These are phyloP conservation scores for Dipteronia dyeriana DNA, from an alignment of 345 rosid genomes.

Conservation along the genomic window DNA sequence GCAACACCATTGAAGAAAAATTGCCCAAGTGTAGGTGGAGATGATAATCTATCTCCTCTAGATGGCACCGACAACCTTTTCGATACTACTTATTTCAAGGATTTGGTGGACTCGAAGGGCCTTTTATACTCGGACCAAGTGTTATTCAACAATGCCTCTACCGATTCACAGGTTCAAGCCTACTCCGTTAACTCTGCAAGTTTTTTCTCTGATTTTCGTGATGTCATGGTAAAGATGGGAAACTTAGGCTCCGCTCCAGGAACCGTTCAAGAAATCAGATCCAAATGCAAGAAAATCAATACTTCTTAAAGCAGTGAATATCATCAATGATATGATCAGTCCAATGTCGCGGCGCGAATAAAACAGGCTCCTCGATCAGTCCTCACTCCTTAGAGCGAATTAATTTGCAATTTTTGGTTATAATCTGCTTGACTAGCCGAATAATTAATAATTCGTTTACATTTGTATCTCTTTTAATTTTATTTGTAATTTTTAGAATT, in stretches of 20 bases:
- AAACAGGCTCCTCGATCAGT: too few species aligned
- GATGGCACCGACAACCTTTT: constrained; percentile 40
- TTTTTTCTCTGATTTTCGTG: constrained; percentile 44
- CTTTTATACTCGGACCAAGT: constrained; percentile 67
- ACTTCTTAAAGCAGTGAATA: background rate
- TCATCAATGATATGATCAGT: too few species aligned
- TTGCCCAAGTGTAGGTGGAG: constrained; percentile 43
- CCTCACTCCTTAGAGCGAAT: too few species aligned
- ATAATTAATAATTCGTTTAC: background rate
- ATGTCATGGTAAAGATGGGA: constrained; percentile 63
- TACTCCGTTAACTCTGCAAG: constrained; percentile 32
- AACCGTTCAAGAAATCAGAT: constrained; percentile 44
- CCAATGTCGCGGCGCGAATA: too few species aligned
- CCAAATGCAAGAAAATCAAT: constrained; percentile 42
- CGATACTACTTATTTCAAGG: constrained; percentile 56
- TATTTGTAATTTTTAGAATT: background rate
- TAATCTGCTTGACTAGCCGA: background rate
- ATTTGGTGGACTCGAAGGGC: constrained; percentile 46
- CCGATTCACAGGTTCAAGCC: constrained; percentile 44
- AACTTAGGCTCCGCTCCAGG: constrained; percentile 47
- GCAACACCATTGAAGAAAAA: constrained; percentile 29
- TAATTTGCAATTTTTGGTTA: background rate
- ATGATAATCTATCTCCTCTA: constrained; percentile 37
- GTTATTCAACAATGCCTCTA: constrained; percentile 51
- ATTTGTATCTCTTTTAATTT: background rate